Percentiles rank a stretch among this genome's conserved stretches.
These are phyloP conservation scores for Exophiala bonariae DNA, from an alignment of 2,329 filamentous ascomycete genomes.

Conservation along the genomic window DNA sequence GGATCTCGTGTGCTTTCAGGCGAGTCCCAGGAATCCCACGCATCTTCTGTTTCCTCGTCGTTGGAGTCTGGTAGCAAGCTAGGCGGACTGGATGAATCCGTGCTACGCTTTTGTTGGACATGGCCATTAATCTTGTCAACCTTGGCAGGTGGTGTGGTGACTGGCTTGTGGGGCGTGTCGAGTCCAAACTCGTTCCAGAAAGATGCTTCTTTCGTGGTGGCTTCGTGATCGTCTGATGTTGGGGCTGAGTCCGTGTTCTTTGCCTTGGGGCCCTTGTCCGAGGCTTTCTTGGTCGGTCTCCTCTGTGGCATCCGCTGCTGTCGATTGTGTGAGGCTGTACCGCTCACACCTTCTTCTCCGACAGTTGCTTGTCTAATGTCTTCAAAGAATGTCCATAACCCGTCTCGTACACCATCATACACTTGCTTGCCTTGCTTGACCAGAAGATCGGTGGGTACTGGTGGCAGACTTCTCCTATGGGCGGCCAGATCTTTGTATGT, in stretches of 20 bases:
- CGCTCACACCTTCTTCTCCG: slow-evolving; percentile 81
- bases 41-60: slow-evolving; percentile 48
- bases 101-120: slow-evolving; percentile 21
- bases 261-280: slow-evolving; percentile 29
- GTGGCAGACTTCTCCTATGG: slow-evolving; percentile 43
- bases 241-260: background rate
- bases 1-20: slow-evolving; percentile 31
- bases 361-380: slow-evolving; percentile 94
- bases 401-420: slow-evolving; percentile 84
- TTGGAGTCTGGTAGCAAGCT: slow-evolving; percentile 23
- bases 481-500: slow-evolving; percentile 37
- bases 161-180: slow-evolving; percentile 44
- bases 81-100: slow-evolving; percentile 23
- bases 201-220: slow-evolving; percentile 42
- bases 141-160: slow-evolving; percentile 22
- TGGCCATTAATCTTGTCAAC: slow-evolving; percentile 25
- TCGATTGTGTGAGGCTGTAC: slow-evolving; percentile 28
- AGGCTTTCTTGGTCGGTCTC: slow-evolving; percentile 42
- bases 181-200: slow-evolving; percentile 55
- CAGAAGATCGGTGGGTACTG: slow-evolving; percentile 52
- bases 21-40: slow-evolving; percentile 59
- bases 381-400: slow-evolving; percentile 91
- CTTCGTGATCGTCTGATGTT: slow-evolving; percentile 1
- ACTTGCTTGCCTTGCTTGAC: slow-evolving; percentile 69
- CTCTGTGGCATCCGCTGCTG: slow-evolving; percentile 33